Base-by-base conservation (phyloP, 352 stramenopile genomes). In the Paralagenidium karlingii region DNA sequence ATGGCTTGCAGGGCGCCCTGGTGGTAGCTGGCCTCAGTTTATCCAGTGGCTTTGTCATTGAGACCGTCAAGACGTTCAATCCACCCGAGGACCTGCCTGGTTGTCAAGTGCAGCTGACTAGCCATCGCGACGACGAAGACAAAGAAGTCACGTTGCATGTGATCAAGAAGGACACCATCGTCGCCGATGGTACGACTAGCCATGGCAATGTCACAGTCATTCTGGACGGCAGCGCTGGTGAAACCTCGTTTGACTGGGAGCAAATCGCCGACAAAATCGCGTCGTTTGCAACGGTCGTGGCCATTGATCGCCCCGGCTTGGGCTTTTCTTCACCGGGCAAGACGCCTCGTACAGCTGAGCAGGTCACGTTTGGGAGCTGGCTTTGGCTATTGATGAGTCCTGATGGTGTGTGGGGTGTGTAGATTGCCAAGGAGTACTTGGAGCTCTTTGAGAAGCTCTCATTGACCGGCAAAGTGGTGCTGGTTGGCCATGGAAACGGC, bases 181-280 rank as follows among this genome's bases (percentile, higher is more conserved):
- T 21, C 4, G 16, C 11, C 12, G n/a, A 5, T 8, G 8, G 22
- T 15, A 11, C 24, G 9, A 19, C 22, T n/a, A n/a, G n/a, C n/a
- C n/a, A 10, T 12, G 65, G 67, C 21, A 45, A 77, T 29, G 64
- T 83, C 43, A 76, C 68, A 0, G 66, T 86, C 15, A 38, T 89
- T 25, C 47, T 89, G 10, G 75, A 89, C 28, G 75, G 75, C 12
- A 70, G 75, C 26, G 65, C 83, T 24, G 75, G 75, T n/a, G 71
- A 89, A 58, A 82, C 75, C 13, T 83, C 67, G 24, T 89, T 89
- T 46, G 75, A 89, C 46, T 89, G 71, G 68, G 71, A 84, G 36
- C 85, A 89, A 45, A 8, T 30, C 20, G 16, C 13, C 16, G 34
- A 27, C 2, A 42, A 63, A 26, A 53, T 82, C 26, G 51, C 49